These are phyloP conservation scores for Oenanthe javanica DNA, from an alignment of 140 eudicot genomes.

Conservation along the genomic window DNA sequence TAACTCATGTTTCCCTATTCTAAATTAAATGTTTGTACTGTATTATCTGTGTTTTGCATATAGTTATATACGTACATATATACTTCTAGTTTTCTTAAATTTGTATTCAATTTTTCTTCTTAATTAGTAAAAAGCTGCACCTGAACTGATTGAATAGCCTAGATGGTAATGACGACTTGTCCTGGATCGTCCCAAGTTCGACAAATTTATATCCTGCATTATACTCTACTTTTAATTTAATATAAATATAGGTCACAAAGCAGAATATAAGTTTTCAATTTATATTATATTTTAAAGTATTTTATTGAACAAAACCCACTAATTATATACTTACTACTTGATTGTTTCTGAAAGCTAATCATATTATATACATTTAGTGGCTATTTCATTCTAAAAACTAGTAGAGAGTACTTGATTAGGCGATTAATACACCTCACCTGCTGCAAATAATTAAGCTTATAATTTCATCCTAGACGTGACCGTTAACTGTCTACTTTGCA, in stretches of 20 bases:
- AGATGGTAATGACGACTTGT: too few species aligned
- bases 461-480: neutral
- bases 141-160: too few species aligned
- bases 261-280: too few species aligned
- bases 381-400: neutral
- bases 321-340: neutral
- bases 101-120: neutral
- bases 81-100: neutral
- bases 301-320: neutral
- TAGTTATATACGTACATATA: neutral
- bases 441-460: conserved; percentile 4
- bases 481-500: neutral
- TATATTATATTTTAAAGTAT: too few species aligned
- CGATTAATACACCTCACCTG: neutral
- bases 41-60: neutral
- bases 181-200: too few species aligned
- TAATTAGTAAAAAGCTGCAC: neutral
- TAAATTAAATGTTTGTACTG: neutral
- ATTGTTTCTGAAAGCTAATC: neutral
- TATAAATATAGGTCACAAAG: too few species aligned
- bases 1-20: neutral
- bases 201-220: too few species aligned
- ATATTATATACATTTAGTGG: neutral
- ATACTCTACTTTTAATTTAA: too few species aligned
- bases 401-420: neutral